Evolutionary conservation across 768 basidiomycete species (phyloP).

Genomic region (Ramaria sp.): DNA sequence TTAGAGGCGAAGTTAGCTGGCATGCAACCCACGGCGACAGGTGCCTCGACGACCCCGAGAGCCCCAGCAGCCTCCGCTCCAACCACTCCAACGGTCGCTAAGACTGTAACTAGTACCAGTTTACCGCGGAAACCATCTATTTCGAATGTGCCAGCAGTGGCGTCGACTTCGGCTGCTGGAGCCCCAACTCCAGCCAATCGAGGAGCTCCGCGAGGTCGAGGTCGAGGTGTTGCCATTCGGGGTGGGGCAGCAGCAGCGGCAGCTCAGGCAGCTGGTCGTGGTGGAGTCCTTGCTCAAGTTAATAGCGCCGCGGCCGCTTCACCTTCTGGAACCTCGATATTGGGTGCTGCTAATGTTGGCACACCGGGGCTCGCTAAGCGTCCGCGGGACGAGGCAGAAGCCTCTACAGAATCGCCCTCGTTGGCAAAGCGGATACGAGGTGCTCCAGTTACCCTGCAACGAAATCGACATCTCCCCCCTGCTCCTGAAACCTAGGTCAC

Average conservation of each 20-base stretch:
- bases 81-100: conserved; percentile 11
- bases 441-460: conserved; percentile 3
- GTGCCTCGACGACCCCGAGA: conserved; percentile 6
- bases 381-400: conserved; percentile 43
- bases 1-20: conserved; percentile 45
- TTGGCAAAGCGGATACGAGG: conserved; percentile 45
- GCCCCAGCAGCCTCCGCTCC: conserved; percentile 9
- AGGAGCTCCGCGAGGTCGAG: conserved; percentile 22
- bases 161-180: conserved; percentile 16
- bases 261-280: conserved; percentile 11
- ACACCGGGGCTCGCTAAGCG: conserved; percentile 32
- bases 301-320: conserved; percentile 21
- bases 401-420: conserved; percentile 10
- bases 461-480: conserved; percentile 9
- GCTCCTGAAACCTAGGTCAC: neutral
- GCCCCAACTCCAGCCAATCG: conserved; percentile 19
- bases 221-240: conserved; percentile 23
- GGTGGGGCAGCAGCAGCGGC: conserved; percentile 19
- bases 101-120: conserved; percentile 11
- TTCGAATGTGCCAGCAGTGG: conserved; percentile 14
- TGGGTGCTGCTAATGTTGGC: conserved; percentile 38
- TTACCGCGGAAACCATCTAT: conserved; percentile 17
- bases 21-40: neutral
- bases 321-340: conserved; percentile 40
- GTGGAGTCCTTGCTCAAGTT: conserved; percentile 7